phyloP scores from a whole-genome alignment of 768 basidiomycete genomes.

The Mrakia frigida region DNA sequence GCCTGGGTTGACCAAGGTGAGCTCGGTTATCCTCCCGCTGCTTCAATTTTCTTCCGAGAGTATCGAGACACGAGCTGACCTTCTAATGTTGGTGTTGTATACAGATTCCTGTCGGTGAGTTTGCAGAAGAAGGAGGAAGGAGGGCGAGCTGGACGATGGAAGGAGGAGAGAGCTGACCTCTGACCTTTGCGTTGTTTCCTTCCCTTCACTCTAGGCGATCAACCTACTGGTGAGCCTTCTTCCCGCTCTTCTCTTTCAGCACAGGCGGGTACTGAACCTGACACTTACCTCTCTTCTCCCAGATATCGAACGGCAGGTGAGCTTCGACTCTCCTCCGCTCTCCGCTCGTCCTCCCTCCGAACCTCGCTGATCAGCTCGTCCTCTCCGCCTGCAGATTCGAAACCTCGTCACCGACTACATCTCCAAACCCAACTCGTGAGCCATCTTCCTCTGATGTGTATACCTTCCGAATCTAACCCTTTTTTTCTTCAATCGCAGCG shows the following conservation, averaged over 20 bases:
- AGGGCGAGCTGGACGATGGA: background rate
- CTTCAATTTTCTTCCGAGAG: background rate
- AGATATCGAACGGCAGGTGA: conserved; percentile 28
- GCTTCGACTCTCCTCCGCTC: background rate
- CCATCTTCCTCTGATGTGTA: background rate
- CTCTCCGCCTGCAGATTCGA: conserved; percentile 59
- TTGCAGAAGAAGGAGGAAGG: background rate
- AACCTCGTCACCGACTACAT: conserved; percentile 93
- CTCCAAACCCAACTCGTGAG: conserved; percentile 86
- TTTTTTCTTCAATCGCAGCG: conserved; percentile 49
- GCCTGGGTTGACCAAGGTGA: conserved; percentile 90
- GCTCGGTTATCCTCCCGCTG: conserved; percentile 35
- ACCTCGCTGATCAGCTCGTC: background rate
- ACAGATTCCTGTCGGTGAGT: conserved; percentile 73
- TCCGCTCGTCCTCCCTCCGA: background rate
- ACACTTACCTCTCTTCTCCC: background rate
- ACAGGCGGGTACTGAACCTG: background rate
- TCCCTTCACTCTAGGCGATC: background rate
- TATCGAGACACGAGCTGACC: background rate
- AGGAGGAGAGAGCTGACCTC: background rate
- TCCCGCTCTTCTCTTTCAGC: background rate
- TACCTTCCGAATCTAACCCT: background rate
- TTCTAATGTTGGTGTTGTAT: background rate
- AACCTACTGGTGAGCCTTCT: conserved; percentile 14
- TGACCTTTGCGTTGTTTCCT: background rate